Percentiles rank a stretch among this genome's conserved stretches.
These are phyloP conservation scores for Theileria sp. DNA, from an alignment of 169 alveolate genomes.

Conservation along the genomic window DNA sequence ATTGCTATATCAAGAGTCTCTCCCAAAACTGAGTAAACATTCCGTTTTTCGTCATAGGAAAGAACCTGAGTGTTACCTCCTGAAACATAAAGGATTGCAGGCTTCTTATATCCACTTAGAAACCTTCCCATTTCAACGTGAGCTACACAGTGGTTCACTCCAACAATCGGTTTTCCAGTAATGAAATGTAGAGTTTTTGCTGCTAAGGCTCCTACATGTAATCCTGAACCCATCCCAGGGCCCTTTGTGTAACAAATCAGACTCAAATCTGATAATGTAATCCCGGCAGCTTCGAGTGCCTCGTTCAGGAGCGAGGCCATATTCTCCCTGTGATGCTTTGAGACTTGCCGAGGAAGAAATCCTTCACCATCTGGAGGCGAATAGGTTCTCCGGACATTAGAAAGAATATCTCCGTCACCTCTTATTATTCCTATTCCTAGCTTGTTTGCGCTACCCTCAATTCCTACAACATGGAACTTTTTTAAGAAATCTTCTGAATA, in stretches of 20 bases:
- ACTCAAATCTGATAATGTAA: constrained; percentile 79
- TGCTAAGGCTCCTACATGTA: constrained; percentile 95
- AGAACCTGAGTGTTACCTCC: constrained; percentile 98
- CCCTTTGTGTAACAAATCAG: constrained; percentile 96
- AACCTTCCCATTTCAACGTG: constrained; percentile 99
- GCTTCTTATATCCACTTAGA: constrained; percentile 90
- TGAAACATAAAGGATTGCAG: constrained; percentile 95
- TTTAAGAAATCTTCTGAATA: constrained; percentile 11
- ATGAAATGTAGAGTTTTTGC: constrained; percentile 90
- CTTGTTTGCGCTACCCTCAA: constrained; percentile 98
- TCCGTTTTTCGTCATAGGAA: constrained; percentile 80
- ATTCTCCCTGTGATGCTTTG: constrained; percentile 92
- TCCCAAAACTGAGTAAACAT: constrained; percentile 93
- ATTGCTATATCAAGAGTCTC: constrained; percentile 98
- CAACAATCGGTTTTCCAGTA: constrained; percentile 92
- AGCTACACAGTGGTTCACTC: constrained; percentile 98
- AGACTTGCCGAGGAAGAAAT: constrained; percentile 96
- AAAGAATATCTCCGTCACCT: constrained; percentile 88
- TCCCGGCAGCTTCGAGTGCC: constrained; percentile 87
- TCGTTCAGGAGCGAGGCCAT: constrained; percentile 83
- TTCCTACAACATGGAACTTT: constrained; percentile 85
- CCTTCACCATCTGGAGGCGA: constrained; percentile 99
- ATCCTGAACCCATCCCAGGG: constrained; percentile 99
- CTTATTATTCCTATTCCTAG: constrained; percentile 95
- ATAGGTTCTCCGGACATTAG: constrained; percentile 94